Evolutionary conservation across 2,329 filamentous ascomycete species (phyloP).

Genomic region (Microsporum audouinii): DNA sequence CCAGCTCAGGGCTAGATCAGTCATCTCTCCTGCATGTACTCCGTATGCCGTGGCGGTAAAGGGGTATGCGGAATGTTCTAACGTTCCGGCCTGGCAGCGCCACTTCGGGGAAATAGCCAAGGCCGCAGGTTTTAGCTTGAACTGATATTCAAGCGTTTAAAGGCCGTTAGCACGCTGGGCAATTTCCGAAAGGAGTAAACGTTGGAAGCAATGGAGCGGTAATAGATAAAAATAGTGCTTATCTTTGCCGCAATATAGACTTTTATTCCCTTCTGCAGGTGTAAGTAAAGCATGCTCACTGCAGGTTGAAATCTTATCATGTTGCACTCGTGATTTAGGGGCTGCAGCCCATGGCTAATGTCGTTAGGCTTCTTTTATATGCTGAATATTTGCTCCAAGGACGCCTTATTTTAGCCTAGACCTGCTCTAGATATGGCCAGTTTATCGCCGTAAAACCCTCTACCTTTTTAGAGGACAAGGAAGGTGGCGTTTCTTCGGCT

Average conservation of each 20-base stretch:
- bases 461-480: neutral
- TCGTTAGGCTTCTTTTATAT: too few species aligned
- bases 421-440: too few species aligned
- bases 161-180: neutral
- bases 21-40: neutral
- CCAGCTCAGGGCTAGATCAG: neutral
- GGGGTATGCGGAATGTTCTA: neutral
- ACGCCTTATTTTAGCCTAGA: too few species aligned
- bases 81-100: neutral
- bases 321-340: too few species aligned
- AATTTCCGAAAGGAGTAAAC: neutral
- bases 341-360: too few species aligned
- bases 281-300: neutral
- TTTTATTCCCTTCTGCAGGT: neutral
- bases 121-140: neutral
- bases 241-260: neutral
- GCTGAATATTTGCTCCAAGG: too few species aligned
- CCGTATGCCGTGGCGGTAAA: neutral
- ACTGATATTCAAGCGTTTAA: neutral
- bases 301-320: neutral
- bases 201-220: neutral
- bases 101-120: neutral
- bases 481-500: neutral
- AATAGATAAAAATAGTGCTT: neutral
- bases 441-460: neutral